A percentile compares a stretch with the other conserved stretches of the same genome.
phyloP scores from a whole-genome alignment of 2,329 filamentous ascomycete species.

The Fusarium nodosum region DNA sequence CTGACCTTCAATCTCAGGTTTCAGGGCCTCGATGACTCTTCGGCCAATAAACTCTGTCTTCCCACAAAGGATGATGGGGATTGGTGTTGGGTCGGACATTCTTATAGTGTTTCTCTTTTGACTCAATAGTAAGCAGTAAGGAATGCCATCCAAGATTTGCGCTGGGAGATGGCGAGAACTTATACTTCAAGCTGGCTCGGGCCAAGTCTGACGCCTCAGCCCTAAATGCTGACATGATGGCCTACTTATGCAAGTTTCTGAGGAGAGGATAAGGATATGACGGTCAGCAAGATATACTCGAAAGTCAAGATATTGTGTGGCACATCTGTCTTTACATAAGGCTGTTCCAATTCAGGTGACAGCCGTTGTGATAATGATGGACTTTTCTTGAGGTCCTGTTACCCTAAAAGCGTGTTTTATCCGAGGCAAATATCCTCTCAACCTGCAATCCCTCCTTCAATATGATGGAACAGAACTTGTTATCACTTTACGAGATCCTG shows the following conservation, averaged over 20 bases:
- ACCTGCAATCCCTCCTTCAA: too few relatives aligned
- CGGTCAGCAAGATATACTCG: accelerated
- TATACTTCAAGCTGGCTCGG: neutral
- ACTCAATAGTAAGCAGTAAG: accelerated
- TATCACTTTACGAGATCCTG: too few relatives aligned
- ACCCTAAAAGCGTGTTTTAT: neutral
- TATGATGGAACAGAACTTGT: too few relatives aligned
- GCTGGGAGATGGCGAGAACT: accelerated
- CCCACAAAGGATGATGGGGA: conserved; percentile 36
- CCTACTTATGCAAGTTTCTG: neutral
- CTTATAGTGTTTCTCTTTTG: neutral
- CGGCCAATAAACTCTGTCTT: conserved; percentile 30
- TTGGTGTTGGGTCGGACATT: conserved; percentile 4
- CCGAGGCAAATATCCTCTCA: too few relatives aligned
- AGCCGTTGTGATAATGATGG: neutral
- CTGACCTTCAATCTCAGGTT: conserved; percentile 34
- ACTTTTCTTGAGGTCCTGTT: neutral
- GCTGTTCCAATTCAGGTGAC: neutral
- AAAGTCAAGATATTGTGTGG: neutral
- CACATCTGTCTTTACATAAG: neutral
- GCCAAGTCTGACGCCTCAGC: neutral
- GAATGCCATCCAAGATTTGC: accelerated
- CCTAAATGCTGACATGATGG: conserved; percentile 7
- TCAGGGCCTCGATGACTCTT: conserved; percentile 23
- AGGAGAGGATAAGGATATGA: accelerated